Evolutionary conservation across 257 asterid genomes (phyloP).

Genomic region (Nicotiana otophora): DNA sequence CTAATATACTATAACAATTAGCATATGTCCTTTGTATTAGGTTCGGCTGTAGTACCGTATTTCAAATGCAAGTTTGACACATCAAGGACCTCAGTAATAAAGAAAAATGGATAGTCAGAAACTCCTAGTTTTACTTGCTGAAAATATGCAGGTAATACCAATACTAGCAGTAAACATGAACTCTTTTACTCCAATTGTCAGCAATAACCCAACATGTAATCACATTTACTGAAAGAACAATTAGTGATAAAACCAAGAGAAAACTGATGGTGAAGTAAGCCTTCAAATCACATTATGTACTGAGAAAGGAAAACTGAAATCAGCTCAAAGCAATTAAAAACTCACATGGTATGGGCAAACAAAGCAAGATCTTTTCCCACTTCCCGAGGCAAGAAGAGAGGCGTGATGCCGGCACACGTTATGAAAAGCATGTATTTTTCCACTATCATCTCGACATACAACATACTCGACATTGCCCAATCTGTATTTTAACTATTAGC

Average conservation of each 20-base stretch:
- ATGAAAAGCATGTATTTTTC: constrained; percentile 64
- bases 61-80: not conserved
- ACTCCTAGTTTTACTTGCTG: not conserved
- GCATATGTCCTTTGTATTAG: not conserved
- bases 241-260: not conserved
- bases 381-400: constrained; percentile 63
- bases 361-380: constrained; percentile 66
- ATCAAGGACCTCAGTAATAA: not conserved
- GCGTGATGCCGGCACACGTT: constrained; percentile 96
- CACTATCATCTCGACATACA: constrained; percentile 65
- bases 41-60: not conserved
- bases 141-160: not conserved
- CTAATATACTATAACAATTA: not conserved
- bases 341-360: constrained; percentile 96
- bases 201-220: not conserved
- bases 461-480: constrained; percentile 76
- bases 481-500: constrained; percentile 40
- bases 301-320: not conserved
- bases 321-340: constrained; percentile 11
- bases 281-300: not conserved
- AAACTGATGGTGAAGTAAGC: not conserved
- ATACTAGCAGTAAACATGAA: not conserved
- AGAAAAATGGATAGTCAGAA: not conserved
- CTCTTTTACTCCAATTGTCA: not conserved
- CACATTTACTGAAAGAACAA: not conserved